Evolutionary conservation across 768 basidiomycete genomes (phyloP), one percentile per base, ranked within the genome.

Genomic region (Trametes villosa): DNA sequence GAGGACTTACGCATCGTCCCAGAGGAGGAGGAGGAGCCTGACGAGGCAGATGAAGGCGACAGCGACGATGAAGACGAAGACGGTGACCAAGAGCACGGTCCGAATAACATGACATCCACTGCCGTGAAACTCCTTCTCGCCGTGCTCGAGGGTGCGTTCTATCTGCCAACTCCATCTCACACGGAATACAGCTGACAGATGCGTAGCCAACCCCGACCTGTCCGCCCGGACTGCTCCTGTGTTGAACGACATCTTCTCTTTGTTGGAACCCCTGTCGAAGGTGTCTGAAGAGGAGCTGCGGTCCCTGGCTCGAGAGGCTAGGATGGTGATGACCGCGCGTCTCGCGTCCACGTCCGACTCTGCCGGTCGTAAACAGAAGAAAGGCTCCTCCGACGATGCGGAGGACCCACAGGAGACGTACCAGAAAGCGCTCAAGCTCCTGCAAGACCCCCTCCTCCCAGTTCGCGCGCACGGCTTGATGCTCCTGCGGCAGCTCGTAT

Each of bases 401-500:
- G 79, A 82, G 30, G 66, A 67, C 18, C 75, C 83, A 4, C 86
- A 86, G 55, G 86, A 86, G 48, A 83, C 78, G 8, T 98, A 97
- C 72, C 93, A 94, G 67, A 88, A 90, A 66, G 93, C 95, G 3
- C 79, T 98, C 18, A 90, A 88, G 64, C 83, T 96, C 26, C 77
- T 98, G 12, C 91, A 95, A 73, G 96, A 98, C 72, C 89, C 93
- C 1, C 86, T 96, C 34, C 80, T 98, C 11, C 96, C 96, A 22
- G 95, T 98, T 40, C 88, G 96, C 47, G 96, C 93, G 0, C 95
- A 98, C 70, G 96, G 96, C 7, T 78, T 98, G 3, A 78, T 93
- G 36, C 79, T 95, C 24, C 81, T 98, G 22, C 86, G 90, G 48
- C 83, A 92, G 61, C 83, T 98, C 26, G 86, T 95, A 20, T 77